Evolutionary conservation across 2,329 filamentous ascomycete genomes (phyloP).

Genomic region (Coniochaeta prunicola): DNA sequence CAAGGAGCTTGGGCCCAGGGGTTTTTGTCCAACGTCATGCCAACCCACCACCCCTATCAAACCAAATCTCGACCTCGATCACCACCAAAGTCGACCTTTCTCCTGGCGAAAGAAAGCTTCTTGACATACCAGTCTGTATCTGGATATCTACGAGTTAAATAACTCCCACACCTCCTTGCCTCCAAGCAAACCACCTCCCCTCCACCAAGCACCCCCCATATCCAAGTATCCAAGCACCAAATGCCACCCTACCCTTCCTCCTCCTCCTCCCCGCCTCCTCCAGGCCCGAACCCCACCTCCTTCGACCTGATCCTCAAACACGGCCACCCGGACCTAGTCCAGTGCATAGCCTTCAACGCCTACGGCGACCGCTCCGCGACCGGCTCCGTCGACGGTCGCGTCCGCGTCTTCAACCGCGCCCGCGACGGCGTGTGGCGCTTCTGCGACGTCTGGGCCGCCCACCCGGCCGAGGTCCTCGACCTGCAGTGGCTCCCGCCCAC

Average conservation of each 20-base stretch:
- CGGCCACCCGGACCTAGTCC: constrained; percentile 72
- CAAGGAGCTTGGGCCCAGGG: constrained; percentile 14
- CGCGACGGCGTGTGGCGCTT: constrained; percentile 71
- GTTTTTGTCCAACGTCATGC: neutral
- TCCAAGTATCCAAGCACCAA: neutral
- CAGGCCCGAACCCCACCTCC: constrained; percentile 34
- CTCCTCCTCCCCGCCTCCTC: constrained; percentile 7
- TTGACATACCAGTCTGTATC: no score
- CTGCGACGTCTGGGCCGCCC: constrained; percentile 82
- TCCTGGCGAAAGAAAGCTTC: no score
- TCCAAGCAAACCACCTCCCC: neutral
- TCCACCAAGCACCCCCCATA: neutral
- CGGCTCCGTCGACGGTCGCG: constrained; percentile 84
- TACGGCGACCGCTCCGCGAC: constrained; percentile 90
- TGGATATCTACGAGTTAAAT: no score
- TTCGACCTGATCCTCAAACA: constrained; percentile 61
- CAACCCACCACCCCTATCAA: neutral
- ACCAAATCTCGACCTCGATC: neutral
- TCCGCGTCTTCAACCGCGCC: constrained; percentile 85
- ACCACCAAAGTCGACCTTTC: neutral
- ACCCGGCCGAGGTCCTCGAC: constrained; percentile 87
- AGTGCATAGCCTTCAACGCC: constrained; percentile 82
- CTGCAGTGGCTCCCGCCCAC: constrained; percentile 91
- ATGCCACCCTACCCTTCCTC: neutral
- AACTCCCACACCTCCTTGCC: neutral